phyloP scores from a whole-genome alignment of 306 rosid species.

The Astragalus glycyphyllos region DNA sequence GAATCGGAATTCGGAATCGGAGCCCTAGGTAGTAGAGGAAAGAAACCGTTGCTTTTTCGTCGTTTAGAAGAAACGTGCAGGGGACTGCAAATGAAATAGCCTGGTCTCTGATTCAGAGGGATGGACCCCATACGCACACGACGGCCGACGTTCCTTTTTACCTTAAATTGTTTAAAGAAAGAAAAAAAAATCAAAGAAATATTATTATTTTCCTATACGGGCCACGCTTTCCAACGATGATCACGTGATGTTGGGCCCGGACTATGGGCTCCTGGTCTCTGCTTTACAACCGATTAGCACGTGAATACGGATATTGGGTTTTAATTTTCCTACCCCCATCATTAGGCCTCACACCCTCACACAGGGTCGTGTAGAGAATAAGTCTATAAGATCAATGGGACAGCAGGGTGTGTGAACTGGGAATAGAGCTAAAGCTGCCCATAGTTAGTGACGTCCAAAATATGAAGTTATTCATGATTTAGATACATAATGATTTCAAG shows the following conservation, averaged over 20 bases:
- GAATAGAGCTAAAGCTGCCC: too few relatives aligned
- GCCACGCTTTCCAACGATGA: conserved; percentile 34
- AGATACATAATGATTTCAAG: too few relatives aligned
- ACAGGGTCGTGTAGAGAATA: too few relatives aligned
- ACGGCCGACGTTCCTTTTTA: not conserved
- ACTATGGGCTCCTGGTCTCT: not conserved
- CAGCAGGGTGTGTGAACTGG: too few relatives aligned
- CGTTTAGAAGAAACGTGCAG: conserved; percentile 52
- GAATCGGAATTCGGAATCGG: conserved; percentile 15
- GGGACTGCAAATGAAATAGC: conserved; percentile 22
- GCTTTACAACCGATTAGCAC: too few relatives aligned
- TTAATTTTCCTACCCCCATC: too few relatives aligned
- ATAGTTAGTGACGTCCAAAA: too few relatives aligned
- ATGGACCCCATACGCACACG: conserved; percentile 30
- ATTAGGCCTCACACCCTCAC: too few relatives aligned
- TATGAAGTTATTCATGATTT: too few relatives aligned
- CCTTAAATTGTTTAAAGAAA: not conserved
- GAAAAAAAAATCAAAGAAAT: not conserved
- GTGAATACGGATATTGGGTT: too few relatives aligned
- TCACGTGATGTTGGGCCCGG: conserved; percentile 23
- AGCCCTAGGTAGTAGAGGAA: conserved; percentile 50
- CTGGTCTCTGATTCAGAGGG: conserved; percentile 13
- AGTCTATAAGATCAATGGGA: too few relatives aligned
- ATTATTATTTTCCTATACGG: not conserved
- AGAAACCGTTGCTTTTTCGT: conserved; percentile 46